Evolutionary conservation across 2,329 filamentous ascomycete species (phyloP).

Genomic region (Hymenoscyphus fraxineus): DNA sequence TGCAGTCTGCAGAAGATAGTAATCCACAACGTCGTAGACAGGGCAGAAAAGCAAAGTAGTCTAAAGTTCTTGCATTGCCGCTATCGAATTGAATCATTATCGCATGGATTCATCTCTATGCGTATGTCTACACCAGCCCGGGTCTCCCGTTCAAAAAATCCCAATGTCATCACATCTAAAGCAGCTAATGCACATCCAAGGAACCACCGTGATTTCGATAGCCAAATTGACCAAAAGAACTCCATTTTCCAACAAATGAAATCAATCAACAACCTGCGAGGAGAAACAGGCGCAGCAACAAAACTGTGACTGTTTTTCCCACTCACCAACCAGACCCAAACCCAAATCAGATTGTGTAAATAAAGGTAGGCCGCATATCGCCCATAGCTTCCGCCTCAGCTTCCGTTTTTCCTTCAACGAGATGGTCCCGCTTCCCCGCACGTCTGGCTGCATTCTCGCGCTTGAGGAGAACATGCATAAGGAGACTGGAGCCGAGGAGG

Average conservation of each 20-base stretch:
- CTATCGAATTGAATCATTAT: not conserved
- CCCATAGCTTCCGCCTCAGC: slow-evolving; percentile 63
- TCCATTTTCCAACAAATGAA: no score
- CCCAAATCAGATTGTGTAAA: slow-evolving; percentile 54
- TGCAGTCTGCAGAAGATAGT: not conserved
- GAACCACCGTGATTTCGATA: no score
- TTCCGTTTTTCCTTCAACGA: slow-evolving; percentile 57
- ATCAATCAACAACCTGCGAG: no score
- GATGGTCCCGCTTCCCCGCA: slow-evolving; percentile 59
- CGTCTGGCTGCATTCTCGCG: slow-evolving; percentile 65
- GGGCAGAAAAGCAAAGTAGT: not conserved
- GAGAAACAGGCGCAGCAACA: no score
- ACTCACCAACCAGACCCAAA: not conserved
- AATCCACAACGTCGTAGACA: not conserved
- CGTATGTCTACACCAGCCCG: no score
- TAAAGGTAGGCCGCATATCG: slow-evolving; percentile 66
- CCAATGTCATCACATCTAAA: no score
- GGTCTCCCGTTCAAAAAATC: no score
- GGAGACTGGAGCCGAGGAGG: slow-evolving; percentile 62
- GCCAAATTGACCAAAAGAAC: no score
- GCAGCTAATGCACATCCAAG: no score
- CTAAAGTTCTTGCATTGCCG: not conserved
- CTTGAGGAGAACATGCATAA: slow-evolving; percentile 60
- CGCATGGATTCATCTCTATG: no score
- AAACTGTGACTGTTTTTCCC: not conserved